These are phyloP conservation scores for Talaromyces rugulosus DNA, from an alignment of 2,329 filamentous ascomycete genomes.

Conservation along the genomic window DNA sequence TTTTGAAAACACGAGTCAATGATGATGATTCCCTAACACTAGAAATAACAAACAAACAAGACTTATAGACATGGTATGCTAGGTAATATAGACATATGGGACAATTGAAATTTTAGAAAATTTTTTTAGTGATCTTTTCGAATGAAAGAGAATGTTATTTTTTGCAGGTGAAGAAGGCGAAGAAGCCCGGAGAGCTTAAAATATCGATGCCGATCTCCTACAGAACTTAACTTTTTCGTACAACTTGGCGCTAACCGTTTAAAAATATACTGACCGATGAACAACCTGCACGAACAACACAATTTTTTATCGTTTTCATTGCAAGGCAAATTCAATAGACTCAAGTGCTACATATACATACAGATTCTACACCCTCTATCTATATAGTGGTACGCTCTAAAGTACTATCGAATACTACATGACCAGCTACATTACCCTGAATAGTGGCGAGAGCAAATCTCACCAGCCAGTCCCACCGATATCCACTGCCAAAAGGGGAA, in stretches of 20 bases:
- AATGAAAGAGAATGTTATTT: not conserved
- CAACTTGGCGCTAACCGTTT: not conserved
- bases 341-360: not conserved
- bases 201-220: not conserved
- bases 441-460: not conserved
- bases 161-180: not conserved
- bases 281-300: not conserved
- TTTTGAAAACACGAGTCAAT: not conserved
- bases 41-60: not conserved
- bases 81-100: not conserved
- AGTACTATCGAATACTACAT: not conserved
- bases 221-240: not conserved
- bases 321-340: not conserved
- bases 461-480: not conserved
- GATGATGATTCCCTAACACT: not conserved
- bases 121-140: too few relatives aligned
- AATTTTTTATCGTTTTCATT: not conserved
- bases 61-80: not conserved
- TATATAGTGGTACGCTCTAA: too few relatives aligned
- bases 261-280: not conserved
- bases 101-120: not conserved
- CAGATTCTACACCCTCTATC: not conserved
- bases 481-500: not conserved
- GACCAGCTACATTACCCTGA: not conserved
- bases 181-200: too few relatives aligned